Evolutionary conservation across 78 protist genomes (phyloP).

Genomic region (Cyanophora paradoxa): DNA sequence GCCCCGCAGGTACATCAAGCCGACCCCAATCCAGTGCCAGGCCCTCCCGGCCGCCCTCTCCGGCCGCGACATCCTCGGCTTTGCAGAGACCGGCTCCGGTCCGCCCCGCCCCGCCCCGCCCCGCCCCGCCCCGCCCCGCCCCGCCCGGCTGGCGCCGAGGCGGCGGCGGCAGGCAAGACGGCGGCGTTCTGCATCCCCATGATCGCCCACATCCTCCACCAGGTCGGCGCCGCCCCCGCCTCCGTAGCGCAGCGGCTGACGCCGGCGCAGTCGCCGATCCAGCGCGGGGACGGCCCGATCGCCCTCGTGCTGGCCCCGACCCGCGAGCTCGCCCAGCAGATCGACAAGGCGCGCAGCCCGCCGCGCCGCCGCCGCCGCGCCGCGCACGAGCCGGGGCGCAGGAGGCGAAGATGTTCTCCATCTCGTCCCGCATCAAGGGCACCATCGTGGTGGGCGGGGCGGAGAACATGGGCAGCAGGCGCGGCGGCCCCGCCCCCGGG

Average conservation of each 20-base stretch:
- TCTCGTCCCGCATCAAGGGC: too few relatives aligned
- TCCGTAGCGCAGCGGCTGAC: too few relatives aligned
- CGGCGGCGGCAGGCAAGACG: constrained; percentile 26
- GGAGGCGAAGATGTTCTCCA: too few relatives aligned
- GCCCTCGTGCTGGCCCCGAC: constrained; percentile 61
- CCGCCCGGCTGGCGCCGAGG: constrained; percentile 32
- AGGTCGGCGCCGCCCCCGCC: background rate
- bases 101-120: constrained; percentile 53
- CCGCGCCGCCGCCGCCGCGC: background rate
- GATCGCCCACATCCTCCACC: background rate
- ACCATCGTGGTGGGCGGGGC: constrained; percentile 26
- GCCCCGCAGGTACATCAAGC: constrained; percentile 39
- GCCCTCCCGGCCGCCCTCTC: constrained; percentile 34
- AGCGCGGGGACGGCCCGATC: constrained; percentile 9
- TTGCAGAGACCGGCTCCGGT: constrained; percentile 71
- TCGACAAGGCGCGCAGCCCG: constrained; percentile 22
- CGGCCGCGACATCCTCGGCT: constrained; percentile 45
- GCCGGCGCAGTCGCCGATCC: too few relatives aligned
- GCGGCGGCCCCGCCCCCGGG: too few relatives aligned
- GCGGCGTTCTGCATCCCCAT: constrained; percentile 71
- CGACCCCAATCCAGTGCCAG: constrained; percentile 39
- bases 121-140: constrained; percentile 49
- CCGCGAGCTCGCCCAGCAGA: constrained; percentile 73
- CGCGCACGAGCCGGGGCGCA: background rate
- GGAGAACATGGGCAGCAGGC: background rate